Percentiles rank a stretch among this genome's conserved stretches.
phyloP scores from a whole-genome alignment of 1,284 basidiomycete genomes.

The Leucocoprinus gongylophorus region DNA sequence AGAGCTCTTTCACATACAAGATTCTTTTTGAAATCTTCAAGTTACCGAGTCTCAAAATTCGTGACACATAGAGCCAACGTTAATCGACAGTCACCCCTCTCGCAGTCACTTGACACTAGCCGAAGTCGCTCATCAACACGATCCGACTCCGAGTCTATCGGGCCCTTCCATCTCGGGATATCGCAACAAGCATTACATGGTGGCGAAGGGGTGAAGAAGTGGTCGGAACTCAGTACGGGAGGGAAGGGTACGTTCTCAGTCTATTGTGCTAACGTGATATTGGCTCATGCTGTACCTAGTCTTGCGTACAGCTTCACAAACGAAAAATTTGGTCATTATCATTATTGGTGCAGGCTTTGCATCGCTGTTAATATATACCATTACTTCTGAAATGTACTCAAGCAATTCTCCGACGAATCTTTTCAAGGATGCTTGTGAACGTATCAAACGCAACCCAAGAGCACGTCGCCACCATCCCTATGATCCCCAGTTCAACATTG shows the following conservation, averaged over 20 bases:
- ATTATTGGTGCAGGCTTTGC: slow-evolving; percentile 78
- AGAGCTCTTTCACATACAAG: slow-evolving; percentile 1
- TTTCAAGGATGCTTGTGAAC: slow-evolving; percentile 80
- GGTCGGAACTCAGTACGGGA: slow-evolving; percentile 74
- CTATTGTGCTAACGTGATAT: slow-evolving; percentile 5
- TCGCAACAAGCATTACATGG: slow-evolving; percentile 47
- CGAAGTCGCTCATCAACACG: slow-evolving; percentile 34
- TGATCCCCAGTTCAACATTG: neutral
- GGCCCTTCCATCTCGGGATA: slow-evolving; percentile 78
- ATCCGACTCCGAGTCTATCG: slow-evolving; percentile 57
- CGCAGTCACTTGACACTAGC: slow-evolving; percentile 60
- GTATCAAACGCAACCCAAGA: slow-evolving; percentile 65
- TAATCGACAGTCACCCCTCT: slow-evolving; percentile 46
- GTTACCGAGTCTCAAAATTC: slow-evolving; percentile 24
- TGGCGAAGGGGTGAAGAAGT: slow-evolving; percentile 59
- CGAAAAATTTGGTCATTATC: slow-evolving; percentile 79
- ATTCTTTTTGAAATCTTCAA: slow-evolving; percentile 18
- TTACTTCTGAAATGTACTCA: slow-evolving; percentile 87
- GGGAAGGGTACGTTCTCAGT: slow-evolving; percentile 67
- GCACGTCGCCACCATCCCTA: neutral
- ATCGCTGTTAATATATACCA: slow-evolving; percentile 74
- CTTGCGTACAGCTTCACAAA: slow-evolving; percentile 71
- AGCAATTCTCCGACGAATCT: slow-evolving; percentile 89
- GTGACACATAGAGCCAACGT: slow-evolving; percentile 41
- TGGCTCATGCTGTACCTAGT: slow-evolving; percentile 38